These are phyloP conservation scores for Lachnellula subtilissima DNA, from an alignment of 2,329 filamentous ascomycete species.

Conservation along the genomic window DNA sequence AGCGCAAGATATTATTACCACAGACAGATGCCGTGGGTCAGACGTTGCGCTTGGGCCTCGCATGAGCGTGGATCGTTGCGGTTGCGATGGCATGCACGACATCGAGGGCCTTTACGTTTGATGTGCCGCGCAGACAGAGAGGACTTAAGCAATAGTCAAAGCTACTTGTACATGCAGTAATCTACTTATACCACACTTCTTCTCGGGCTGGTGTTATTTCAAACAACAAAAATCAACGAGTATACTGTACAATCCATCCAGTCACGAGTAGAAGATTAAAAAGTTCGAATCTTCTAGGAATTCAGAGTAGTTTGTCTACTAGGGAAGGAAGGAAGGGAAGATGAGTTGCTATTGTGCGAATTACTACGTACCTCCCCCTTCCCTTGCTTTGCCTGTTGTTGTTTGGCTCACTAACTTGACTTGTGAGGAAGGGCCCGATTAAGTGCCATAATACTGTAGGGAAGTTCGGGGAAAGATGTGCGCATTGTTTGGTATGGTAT, in stretches of 20 bases:
- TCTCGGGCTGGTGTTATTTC: neutral
- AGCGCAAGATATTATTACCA: too few relatives aligned
- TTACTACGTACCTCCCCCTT: slow-evolving; percentile 32
- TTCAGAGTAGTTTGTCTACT: too few relatives aligned
- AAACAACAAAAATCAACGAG: neutral
- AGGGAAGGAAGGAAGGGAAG: neutral
- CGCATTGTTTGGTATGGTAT: slow-evolving; percentile 32
- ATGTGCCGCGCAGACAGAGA: neutral
- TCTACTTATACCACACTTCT: neutral
- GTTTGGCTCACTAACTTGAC: slow-evolving; percentile 6
- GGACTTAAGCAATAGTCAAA: neutral
- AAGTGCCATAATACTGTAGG: slow-evolving; percentile 36
- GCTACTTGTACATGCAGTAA: neutral
- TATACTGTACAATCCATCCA: neutral
- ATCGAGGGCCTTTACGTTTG: neutral
- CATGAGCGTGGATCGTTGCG: neutral
- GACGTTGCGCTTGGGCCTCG: neutral
- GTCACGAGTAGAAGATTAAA: too few relatives aligned
- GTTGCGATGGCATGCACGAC: neutral
- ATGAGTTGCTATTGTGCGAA: slow-evolving; percentile 37
- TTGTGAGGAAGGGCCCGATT: slow-evolving; percentile 30
- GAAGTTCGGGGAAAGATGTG: slow-evolving; percentile 36
- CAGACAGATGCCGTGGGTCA: too few relatives aligned
- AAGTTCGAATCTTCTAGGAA: too few relatives aligned
- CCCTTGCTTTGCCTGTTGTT: neutral